Evolutionary conservation across 2,329 filamentous ascomycete species (phyloP).

Genomic region (Talaromyces marneffei): DNA sequence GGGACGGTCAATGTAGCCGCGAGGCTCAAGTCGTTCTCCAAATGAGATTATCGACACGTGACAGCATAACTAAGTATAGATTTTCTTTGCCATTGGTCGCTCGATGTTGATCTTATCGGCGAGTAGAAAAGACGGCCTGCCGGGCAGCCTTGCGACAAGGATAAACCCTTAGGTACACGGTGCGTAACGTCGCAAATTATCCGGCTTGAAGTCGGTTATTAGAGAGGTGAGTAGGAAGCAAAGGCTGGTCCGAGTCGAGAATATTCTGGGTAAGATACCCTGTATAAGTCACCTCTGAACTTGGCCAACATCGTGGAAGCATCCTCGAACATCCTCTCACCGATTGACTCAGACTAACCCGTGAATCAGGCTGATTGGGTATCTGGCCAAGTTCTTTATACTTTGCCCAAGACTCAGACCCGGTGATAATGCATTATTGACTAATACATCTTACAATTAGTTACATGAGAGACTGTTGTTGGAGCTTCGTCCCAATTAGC

Average conservation of each 20-base stretch:
- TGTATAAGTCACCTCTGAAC: not conserved
- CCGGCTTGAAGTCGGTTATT: not conserved
- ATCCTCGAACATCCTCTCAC: not conserved
- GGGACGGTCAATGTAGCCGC: not conserved
- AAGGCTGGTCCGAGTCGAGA: not conserved
- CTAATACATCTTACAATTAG: not conserved
- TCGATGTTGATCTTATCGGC: not conserved
- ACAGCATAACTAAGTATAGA: not conserved
- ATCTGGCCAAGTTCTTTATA: not conserved
- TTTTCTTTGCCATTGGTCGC: not conserved
- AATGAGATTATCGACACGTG: not conserved
- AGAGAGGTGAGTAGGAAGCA: not conserved
- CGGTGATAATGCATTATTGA: not conserved
- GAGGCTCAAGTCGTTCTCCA: not conserved
- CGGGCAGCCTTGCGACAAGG: not conserved
- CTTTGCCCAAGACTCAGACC: not conserved
- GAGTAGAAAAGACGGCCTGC: not conserved
- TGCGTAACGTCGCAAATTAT: not conserved
- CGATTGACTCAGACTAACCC: not conserved
- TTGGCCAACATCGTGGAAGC: not conserved
- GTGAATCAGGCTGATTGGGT: not conserved
- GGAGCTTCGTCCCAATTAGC: not conserved
- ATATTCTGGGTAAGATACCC: not conserved
- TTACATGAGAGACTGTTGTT: not conserved
- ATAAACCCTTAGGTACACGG: not conserved